Evolutionary conservation across 345 rosid species (phyloP).

Genomic region (Acer saccharum): DNA sequence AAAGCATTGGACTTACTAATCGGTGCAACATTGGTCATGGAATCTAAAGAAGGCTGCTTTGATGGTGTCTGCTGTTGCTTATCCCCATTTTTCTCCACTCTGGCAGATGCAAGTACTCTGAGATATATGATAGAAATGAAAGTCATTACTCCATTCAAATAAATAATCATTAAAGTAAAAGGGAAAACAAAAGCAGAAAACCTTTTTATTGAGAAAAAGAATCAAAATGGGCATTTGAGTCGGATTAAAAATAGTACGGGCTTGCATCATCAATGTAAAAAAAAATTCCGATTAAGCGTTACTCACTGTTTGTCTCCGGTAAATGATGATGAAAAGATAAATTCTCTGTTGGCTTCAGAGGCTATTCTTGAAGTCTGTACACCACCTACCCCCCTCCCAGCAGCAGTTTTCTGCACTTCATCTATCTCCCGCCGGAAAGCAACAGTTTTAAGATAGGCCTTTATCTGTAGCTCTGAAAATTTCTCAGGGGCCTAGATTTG

Average conservation of each 20-base stretch:
- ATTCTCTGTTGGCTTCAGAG: slow-evolving; percentile 94
- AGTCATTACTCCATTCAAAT: slow-evolving; percentile 6
- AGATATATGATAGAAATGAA: slow-evolving; percentile 19
- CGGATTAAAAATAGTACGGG: not conserved
- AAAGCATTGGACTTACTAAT: slow-evolving; percentile 38
- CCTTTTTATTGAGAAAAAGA: not conserved
- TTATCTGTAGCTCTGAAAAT: slow-evolving; percentile 91
- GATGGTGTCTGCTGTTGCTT: slow-evolving; percentile 32
- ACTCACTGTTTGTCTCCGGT: slow-evolving; percentile 91
- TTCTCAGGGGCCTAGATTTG: slow-evolving; percentile 74
- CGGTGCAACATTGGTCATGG: slow-evolving; percentile 30
- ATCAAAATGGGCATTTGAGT: not conserved
- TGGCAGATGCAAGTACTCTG: slow-evolving; percentile 66
- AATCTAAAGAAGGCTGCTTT: slow-evolving; percentile 36
- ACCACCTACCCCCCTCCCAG: slow-evolving; percentile 84
- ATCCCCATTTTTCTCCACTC: slow-evolving; percentile 47
- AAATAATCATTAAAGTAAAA: not conserved
- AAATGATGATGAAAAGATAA: slow-evolving; percentile 87
- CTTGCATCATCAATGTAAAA: not conserved
- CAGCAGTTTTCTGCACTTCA: slow-evolving; percentile 88
- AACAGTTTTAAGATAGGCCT: slow-evolving; percentile 91
- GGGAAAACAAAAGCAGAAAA: not conserved
- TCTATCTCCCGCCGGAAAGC: slow-evolving; percentile 95
- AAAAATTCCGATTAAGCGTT: not conserved
- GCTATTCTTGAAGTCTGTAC: slow-evolving; percentile 90